Evolutionary conservation across 176 grass and related monocot species (phyloP).

Genomic region (Microstegium vimineum): DNA sequence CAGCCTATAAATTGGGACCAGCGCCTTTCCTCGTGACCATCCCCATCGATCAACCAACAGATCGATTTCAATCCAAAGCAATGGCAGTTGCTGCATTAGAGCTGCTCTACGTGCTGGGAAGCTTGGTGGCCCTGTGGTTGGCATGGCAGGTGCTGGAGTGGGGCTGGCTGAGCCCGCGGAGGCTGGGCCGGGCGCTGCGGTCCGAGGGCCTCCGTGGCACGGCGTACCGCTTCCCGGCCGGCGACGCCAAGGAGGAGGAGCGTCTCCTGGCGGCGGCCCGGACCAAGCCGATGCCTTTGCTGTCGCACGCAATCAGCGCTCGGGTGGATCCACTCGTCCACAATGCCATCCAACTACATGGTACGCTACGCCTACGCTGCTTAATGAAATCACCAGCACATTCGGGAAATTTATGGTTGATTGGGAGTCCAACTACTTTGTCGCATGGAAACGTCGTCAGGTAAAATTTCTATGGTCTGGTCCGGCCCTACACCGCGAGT

Average conservation of each 20-base stretch:
- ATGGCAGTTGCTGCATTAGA: not conserved
- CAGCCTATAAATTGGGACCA: not conserved
- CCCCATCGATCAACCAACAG: not conserved
- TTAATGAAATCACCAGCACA: not conserved
- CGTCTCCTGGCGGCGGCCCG: not conserved
- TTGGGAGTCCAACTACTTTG: not conserved
- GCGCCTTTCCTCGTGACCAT: not conserved
- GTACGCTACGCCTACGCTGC: not conserved
- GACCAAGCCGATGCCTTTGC: constrained; percentile 1
- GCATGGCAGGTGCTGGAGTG: constrained; percentile 3
- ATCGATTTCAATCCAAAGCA: not conserved
- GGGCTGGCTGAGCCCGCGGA: not conserved
- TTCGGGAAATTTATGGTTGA: not conserved
- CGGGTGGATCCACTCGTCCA: not conserved
- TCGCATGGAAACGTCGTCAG: constrained; percentile 4
- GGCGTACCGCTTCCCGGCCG: not conserved
- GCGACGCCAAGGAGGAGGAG: not conserved
- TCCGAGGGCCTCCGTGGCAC: constrained; percentile 16
- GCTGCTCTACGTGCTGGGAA: not conserved
- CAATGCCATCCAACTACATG: not conserved
- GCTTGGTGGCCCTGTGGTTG: not conserved
- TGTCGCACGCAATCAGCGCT: not conserved
- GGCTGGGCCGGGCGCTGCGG: not conserved
- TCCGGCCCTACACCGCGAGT: constrained; percentile 24
- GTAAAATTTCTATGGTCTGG: constrained; percentile 45